phyloP scores from a whole-genome alignment of 257 asterid genomes.

The Solanum pimpinellifolium region DNA sequence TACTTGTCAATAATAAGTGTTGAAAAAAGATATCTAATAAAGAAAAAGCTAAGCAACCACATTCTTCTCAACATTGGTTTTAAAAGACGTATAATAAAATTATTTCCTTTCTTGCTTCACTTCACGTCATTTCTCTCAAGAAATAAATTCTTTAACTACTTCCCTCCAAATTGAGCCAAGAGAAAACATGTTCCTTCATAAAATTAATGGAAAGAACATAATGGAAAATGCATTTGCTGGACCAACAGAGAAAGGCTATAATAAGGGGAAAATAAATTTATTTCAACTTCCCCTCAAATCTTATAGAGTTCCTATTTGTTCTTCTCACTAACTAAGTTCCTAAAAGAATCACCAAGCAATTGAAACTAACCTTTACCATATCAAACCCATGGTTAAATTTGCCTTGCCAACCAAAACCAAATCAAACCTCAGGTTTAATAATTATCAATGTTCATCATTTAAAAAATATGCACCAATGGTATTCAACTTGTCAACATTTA shows the following conservation, averaged over 20 bases:
- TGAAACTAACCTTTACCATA: neutral
- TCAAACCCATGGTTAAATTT: neutral
- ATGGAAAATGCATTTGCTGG: neutral
- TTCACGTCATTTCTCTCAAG: neutral
- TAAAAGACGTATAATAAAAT: neutral
- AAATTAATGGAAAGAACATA: neutral
- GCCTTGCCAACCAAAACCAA: neutral
- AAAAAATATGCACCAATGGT: neutral
- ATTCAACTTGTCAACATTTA: neutral
- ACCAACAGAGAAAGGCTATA: neutral
- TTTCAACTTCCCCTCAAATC: neutral
- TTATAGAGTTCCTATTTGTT: neutral
- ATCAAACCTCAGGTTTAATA: neutral
- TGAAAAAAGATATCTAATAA: neutral
- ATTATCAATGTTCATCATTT: neutral
- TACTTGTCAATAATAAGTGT: neutral
- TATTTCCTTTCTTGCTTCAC: neutral
- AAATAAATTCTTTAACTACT: neutral
- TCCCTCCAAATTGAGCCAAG: neutral
- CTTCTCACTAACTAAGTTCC: neutral
- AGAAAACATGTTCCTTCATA: neutral
- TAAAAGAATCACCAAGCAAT: neutral
- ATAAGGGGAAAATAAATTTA: neutral
- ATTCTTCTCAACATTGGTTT: neutral
- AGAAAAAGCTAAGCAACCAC: neutral